These are phyloP conservation scores for Theobroma cacao DNA, from an alignment of 345 rosid genomes.

Conservation along the genomic window DNA sequence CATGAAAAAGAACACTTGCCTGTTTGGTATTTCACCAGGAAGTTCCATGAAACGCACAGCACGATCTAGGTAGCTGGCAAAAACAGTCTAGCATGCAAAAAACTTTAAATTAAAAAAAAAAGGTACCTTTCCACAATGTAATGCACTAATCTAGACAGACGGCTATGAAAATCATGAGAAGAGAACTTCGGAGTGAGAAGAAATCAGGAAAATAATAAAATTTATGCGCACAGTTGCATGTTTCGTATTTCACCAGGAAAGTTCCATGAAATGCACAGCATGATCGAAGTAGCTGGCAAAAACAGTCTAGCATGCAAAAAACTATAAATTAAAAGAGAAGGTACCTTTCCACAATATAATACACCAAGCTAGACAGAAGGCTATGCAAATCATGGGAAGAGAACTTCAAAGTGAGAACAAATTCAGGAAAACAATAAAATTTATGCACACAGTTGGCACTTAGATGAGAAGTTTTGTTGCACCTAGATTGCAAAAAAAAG, in stretches of 20 bases:
- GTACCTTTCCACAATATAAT: neutral
- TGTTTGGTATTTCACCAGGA: constrained; percentile 98
- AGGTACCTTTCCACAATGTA: neutral
- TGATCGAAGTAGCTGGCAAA: constrained; percentile 89
- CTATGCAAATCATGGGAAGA: constrained; percentile 3
- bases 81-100: constrained; percentile 59
- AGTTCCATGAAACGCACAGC: constrained; percentile 99
- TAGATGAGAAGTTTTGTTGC: neutral
- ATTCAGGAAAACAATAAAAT: neutral
- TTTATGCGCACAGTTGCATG: constrained; percentile 82
- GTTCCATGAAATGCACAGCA: constrained; percentile 97
- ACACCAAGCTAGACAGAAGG: neutral
- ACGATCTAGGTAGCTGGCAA: constrained; percentile 85
- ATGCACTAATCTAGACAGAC: too few relatives aligned
- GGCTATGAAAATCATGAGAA: too few relatives aligned
- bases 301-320: constrained; percentile 57
- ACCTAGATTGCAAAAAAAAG: neutral
- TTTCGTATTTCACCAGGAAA: constrained; percentile 98
- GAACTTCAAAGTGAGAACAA: constrained; percentile 6
- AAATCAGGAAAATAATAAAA: too few relatives aligned
- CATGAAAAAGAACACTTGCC: constrained; percentile 46
- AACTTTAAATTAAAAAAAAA: neutral
- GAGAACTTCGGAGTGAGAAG: too few relatives aligned
- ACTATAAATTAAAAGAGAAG: neutral
- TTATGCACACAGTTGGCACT: neutral